These are phyloP conservation scores for Chaetoscypha palmicola DNA, from an alignment of 2,329 filamentous ascomycete genomes.

Conservation along the genomic window DNA sequence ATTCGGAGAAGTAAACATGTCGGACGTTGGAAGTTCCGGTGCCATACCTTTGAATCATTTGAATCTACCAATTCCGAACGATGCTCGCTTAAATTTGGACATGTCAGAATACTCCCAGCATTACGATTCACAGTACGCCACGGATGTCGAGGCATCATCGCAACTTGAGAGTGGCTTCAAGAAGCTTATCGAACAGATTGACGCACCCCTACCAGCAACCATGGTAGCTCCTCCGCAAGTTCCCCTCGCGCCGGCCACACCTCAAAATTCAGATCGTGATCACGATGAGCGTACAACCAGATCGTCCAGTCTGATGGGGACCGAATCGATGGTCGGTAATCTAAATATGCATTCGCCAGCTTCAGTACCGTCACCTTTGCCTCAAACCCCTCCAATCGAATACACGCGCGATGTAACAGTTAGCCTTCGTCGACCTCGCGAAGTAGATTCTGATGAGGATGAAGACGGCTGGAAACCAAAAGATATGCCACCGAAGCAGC, in stretches of 20 bases:
- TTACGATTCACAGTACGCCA: neutral
- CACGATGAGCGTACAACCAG: conserved; percentile 10
- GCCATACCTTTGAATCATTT: conserved; percentile 24
- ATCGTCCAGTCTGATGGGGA: conserved; percentile 28
- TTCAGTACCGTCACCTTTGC: conserved; percentile 17
- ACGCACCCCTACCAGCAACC: conserved; percentile 8
- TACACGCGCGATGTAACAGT: conserved; percentile 9
- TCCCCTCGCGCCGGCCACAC: neutral
- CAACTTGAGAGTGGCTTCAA: neutral
- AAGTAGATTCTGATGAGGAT: conserved; percentile 22
- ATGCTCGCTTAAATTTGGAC: conserved; percentile 3
- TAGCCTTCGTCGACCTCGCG: conserved; percentile 28
- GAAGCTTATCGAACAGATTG: neutral
- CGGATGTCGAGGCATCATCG: neutral
- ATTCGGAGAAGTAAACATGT: conserved; percentile 30
- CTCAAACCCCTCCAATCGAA: conserved; percentile 6
- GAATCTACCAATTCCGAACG: conserved; percentile 23
- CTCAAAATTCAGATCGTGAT: conserved; percentile 8
- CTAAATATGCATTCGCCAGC: conserved; percentile 30
- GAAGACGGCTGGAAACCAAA: conserved; percentile 17
- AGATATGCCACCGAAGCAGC: conserved; percentile 39
- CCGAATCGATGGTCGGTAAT: conserved; percentile 29
- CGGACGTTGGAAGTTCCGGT: conserved; percentile 28
- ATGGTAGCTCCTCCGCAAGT: conserved; percentile 13
- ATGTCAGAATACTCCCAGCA: neutral